A percentile compares a stretch with the other conserved stretches of the same genome.
phyloP scores from a whole-genome alignment of 371 early-diverging fungal genomes.

The Apophysomyces ossiformis region DNA sequence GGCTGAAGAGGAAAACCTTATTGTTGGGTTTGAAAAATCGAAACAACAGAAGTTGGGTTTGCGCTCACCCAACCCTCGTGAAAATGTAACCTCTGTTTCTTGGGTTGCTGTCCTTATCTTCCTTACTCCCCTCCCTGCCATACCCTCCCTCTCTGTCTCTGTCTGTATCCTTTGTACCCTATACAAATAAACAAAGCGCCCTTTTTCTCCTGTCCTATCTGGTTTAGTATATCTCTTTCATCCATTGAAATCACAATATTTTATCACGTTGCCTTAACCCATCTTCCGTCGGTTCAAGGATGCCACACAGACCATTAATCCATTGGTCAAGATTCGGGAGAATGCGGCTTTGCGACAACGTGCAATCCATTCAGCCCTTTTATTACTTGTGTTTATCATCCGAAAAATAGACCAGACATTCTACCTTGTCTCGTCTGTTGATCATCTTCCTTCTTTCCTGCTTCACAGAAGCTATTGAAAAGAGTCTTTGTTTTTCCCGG shows the following conservation, averaged over 20 bases:
- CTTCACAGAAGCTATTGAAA: no score
- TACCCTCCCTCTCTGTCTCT: not conserved
- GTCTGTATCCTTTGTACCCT: not conserved
- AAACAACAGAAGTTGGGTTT: slow-evolving; percentile 10
- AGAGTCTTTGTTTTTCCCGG: no score
- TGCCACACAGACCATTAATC: not conserved
- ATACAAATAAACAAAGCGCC: no score
- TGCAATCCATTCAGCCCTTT: no score
- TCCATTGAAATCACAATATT: not conserved
- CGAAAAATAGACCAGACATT: no score
- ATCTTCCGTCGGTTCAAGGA: not conserved
- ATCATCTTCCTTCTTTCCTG: no score
- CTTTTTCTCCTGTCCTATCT: no score
- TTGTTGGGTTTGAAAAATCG: slow-evolving; percentile 6
- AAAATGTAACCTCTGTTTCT: not conserved
- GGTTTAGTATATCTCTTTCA: not conserved
- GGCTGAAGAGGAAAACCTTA: slow-evolving; percentile 2
- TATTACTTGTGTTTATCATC: no score
- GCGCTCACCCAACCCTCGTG: not conserved
- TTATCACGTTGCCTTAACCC: not conserved
- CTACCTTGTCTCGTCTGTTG: no score
- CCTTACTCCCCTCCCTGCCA: not conserved
- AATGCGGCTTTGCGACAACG: not conserved
- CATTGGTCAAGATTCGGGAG: not conserved
- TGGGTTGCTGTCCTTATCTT: no score